These are phyloP conservation scores for Populus ilicifolia DNA, from an alignment of 345 rosid species.

Conservation along the genomic window DNA sequence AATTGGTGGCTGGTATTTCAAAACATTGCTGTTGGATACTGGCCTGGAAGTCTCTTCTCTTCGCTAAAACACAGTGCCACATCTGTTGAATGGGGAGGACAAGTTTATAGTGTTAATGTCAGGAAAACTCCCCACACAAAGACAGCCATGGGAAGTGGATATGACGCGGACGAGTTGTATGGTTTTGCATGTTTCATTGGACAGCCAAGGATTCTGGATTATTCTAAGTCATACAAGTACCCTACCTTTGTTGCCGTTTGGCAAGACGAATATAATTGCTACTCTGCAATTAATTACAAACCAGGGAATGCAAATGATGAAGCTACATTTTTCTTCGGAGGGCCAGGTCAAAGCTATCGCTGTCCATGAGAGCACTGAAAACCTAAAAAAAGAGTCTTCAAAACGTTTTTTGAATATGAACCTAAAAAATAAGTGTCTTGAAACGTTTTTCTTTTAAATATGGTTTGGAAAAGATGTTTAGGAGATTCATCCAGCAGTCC, in stretches of 20 bases:
- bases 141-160: slow-evolving; percentile 57
- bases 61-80: slow-evolving; percentile 34
- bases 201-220: slow-evolving; percentile 38
- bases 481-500: too few relatives aligned
- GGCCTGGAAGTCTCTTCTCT: slow-evolving; percentile 34
- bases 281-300: slow-evolving; percentile 20
- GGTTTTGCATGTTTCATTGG: slow-evolving; percentile 32
- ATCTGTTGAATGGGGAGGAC: slow-evolving; percentile 56
- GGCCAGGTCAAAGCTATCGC: slow-evolving; percentile 33
- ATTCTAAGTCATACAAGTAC: slow-evolving; percentile 31
- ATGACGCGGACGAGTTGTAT: neutral
- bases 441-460: too few relatives aligned
- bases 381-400: neutral
- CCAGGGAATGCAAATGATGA: slow-evolving; percentile 12
- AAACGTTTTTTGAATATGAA: neutral
- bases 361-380: slow-evolving; percentile 24
- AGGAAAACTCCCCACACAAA: slow-evolving; percentile 42
- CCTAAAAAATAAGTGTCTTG: neutral
- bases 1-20: slow-evolving; percentile 50
- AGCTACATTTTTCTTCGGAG: slow-evolving; percentile 43
- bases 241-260: slow-evolving; percentile 28
- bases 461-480: too few relatives aligned
- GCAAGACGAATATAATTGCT: slow-evolving; percentile 30
- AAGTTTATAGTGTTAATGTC: slow-evolving; percentile 46
- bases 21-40: slow-evolving; percentile 29